Percentiles rank a stretch among this genome's conserved stretches.
phyloP scores from a whole-genome alignment of 2,329 filamentous ascomycete genomes.

The Exophiala aquamarina region DNA sequence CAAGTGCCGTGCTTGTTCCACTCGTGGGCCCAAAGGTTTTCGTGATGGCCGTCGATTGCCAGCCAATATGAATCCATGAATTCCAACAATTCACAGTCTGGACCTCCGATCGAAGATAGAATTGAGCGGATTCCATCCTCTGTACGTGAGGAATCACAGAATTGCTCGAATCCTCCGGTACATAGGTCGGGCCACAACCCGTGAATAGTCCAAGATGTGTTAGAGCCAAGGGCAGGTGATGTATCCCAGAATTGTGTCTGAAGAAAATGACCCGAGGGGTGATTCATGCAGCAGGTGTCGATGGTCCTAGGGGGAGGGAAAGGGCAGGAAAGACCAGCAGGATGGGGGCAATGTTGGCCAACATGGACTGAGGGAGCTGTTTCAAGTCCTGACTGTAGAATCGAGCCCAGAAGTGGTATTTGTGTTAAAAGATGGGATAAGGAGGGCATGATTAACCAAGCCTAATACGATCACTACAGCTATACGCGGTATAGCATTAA shows the following conservation, averaged over 20 bases:
- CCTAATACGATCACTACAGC: no score
- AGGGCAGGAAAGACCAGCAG: slow-evolving; percentile 21
- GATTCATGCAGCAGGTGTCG: slow-evolving; percentile 73
- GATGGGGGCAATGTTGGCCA: slow-evolving; percentile 14
- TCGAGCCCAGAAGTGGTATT: no score
- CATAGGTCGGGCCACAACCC: slow-evolving; percentile 70
- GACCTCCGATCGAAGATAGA: not conserved
- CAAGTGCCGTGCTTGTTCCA: slow-evolving; percentile 77
- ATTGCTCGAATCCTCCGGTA: slow-evolving; percentile 67
- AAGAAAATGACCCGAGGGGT: slow-evolving; percentile 68
- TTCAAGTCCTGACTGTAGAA: no score
- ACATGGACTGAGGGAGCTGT: no score
- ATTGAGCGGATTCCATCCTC: slow-evolving; percentile 65
- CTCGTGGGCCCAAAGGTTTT: slow-evolving; percentile 71
- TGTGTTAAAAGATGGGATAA: no score
- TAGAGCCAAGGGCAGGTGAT: slow-evolving; percentile 62
- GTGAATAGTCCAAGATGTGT: slow-evolving; percentile 72
- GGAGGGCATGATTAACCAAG: no score
- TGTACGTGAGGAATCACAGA: slow-evolving; percentile 61
- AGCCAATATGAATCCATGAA: slow-evolving; percentile 75
- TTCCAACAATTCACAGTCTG: slow-evolving; percentile 52
- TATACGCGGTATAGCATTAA: no score
- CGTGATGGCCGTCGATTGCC: slow-evolving; percentile 63
- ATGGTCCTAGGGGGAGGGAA: slow-evolving; percentile 16
- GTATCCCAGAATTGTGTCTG: slow-evolving; percentile 80